Conservation (phyloP, 805 yeast species). For the Pichia sporocuriosa region DNA sequence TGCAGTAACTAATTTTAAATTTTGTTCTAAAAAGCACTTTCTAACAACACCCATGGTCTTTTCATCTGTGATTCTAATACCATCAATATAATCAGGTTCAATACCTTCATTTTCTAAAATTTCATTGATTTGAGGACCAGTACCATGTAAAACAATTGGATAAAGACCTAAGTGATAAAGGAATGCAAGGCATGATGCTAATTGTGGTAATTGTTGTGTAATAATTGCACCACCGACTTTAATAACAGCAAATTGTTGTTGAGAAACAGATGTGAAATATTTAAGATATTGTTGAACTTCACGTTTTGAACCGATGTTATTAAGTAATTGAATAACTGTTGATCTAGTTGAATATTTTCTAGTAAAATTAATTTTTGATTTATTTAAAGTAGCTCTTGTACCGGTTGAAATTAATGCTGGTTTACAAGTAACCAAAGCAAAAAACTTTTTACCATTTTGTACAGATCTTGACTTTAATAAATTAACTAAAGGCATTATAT, state of each 20-base stretch:
- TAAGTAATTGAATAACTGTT: constrained; percentile 89
- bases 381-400: not conserved
- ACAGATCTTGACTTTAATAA: constrained; percentile 3
- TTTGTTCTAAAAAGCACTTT: constrained; percentile 91
- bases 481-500: constrained; percentile 10
- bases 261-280: constrained; percentile 92
- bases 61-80: constrained; percentile 91
- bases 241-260: constrained; percentile 96
- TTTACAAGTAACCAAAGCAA: constrained; percentile 9
- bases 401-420: not conserved
- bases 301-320: constrained; percentile 93
- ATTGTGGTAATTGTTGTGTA: constrained; percentile 85
- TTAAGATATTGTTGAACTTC: constrained; percentile 97
- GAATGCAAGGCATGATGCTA: constrained; percentile 93
- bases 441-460: constrained; percentile 2
- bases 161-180: constrained; percentile 95
- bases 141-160: constrained; percentile 95
- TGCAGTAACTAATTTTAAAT: constrained; percentile 90
- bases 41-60: constrained; percentile 95
- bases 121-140: constrained; percentile 98
- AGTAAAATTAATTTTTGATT: not conserved
- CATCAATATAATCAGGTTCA: constrained; percentile 93
- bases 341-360: constrained; percentile 66
- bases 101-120: constrained; percentile 89
- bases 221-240: constrained; percentile 99